phyloP scores from a whole-genome alignment of 768 basidiomycete genomes.

The Multifurca ochricompacta region DNA sequence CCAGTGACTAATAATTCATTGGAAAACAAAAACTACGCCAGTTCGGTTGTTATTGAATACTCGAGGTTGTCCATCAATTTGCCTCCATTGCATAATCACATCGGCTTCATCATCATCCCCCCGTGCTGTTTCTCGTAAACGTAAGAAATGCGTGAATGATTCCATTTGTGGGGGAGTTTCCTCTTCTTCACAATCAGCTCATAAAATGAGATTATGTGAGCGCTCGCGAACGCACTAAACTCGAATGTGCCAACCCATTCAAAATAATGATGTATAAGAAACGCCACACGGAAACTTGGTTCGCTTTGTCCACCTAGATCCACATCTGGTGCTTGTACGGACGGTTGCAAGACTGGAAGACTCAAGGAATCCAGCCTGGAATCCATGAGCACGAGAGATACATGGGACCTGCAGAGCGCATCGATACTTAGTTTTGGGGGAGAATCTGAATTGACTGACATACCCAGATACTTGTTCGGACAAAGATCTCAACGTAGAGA shows the following conservation, averaged over 20 bases:
- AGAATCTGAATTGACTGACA: not conserved
- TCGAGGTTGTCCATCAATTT: not conserved
- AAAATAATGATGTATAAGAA: slow-evolving; percentile 14
- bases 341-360: slow-evolving; percentile 8
- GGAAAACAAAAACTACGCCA: not conserved
- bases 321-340: not conserved
- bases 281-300: slow-evolving; percentile 6
- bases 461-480: slow-evolving; percentile 15
- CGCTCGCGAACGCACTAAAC: not conserved
- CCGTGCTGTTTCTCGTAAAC: not conserved
- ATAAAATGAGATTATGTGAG: not conserved
- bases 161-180: not conserved
- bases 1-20: not conserved
- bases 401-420: not conserved
- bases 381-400: slow-evolving; percentile 18
- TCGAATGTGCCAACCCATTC: slow-evolving; percentile 19
- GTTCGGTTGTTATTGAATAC: slow-evolving; percentile 1
- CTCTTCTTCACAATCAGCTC: not conserved
- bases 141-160: not conserved
- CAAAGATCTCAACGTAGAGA: not conserved
- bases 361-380: slow-evolving; percentile 13
- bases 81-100: slow-evolving; percentile 7
- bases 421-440: not conserved
- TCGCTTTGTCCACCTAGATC: not conserved
- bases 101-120: not conserved